A percentile compares a stretch with the other conserved stretches of the same genome.
phyloP scores from a whole-genome alignment of 306 rosid genomes.

The Alnus glutinosa region DNA sequence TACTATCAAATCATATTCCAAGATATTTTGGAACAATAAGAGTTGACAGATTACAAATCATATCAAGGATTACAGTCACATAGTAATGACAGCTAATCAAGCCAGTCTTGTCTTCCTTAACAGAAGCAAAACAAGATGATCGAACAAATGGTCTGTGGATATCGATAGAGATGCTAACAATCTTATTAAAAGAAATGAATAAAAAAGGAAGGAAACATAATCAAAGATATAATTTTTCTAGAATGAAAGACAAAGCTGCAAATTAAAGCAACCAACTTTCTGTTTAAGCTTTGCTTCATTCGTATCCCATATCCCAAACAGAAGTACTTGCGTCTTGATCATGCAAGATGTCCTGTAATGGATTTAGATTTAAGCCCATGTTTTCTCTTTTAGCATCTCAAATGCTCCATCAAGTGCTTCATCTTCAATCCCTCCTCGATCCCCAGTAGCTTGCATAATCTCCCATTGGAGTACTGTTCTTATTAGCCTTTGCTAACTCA shows the following conservation, averaged over 20 bases:
- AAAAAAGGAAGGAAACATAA: neutral
- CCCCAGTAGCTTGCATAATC: constrained; percentile 38
- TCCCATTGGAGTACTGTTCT: constrained; percentile 4
- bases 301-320: constrained; percentile 55
- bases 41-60: too few relatives aligned
- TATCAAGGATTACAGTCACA: too few relatives aligned
- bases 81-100: too few relatives aligned
- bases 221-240: neutral
- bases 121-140: neutral
- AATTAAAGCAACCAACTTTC: neutral
- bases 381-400: constrained; percentile 15
- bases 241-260: neutral
- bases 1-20: too few relatives aligned
- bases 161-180: neutral
- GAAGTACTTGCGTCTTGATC: constrained; percentile 39
- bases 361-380: constrained; percentile 24
- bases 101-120: too few relatives aligned
- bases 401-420: constrained; percentile 23
- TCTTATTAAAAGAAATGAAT: neutral
- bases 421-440: constrained; percentile 22
- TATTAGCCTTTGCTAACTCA: constrained; percentile 36
- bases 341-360: constrained; percentile 4
- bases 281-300: constrained; percentile 12
- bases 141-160: neutral
- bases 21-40: too few relatives aligned